These are phyloP conservation scores for Aureobasidium pullulans DNA, from an alignment of 2,329 filamentous ascomycete genomes.

Conservation along the genomic window DNA sequence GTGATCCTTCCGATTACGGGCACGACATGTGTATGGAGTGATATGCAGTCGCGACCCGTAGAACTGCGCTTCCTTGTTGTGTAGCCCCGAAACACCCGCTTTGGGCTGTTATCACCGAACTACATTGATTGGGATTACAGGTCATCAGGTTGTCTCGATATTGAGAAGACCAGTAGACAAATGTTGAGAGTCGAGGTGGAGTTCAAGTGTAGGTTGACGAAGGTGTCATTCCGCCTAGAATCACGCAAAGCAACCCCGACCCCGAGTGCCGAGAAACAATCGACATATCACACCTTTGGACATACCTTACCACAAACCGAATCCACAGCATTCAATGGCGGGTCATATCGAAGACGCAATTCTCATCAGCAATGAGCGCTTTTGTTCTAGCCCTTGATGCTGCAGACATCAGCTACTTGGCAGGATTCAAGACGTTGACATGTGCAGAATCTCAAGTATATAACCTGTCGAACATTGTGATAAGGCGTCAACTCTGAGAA, in stretches of 20 bases:
- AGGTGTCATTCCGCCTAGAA: not conserved
- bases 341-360: slow-evolving; percentile 1
- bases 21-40: not conserved
- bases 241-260: not conserved
- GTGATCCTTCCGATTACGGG: not conserved
- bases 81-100: too few relatives aligned
- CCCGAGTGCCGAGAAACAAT: not conserved
- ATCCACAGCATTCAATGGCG: not conserved
- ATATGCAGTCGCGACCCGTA: not conserved
- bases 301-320: not conserved
- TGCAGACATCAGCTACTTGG: too few relatives aligned
- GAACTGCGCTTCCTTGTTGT: too few relatives aligned
- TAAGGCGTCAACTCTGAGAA: not conserved
- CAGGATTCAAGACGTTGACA: too few relatives aligned
- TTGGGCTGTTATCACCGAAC: too few relatives aligned
- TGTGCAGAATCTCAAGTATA: too few relatives aligned
- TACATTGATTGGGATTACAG: too few relatives aligned
- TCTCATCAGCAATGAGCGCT: not conserved
- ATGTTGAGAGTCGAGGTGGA: not conserved
- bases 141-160: too few relatives aligned
- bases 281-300: slow-evolving; percentile 4
- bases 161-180: not conserved
- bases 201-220: not conserved
- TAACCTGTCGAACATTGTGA: not conserved
- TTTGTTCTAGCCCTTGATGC: not conserved